Conservation (phyloP, 1,284 basidiomycete genomes). For the Laetiporus sulphureus region DNA sequence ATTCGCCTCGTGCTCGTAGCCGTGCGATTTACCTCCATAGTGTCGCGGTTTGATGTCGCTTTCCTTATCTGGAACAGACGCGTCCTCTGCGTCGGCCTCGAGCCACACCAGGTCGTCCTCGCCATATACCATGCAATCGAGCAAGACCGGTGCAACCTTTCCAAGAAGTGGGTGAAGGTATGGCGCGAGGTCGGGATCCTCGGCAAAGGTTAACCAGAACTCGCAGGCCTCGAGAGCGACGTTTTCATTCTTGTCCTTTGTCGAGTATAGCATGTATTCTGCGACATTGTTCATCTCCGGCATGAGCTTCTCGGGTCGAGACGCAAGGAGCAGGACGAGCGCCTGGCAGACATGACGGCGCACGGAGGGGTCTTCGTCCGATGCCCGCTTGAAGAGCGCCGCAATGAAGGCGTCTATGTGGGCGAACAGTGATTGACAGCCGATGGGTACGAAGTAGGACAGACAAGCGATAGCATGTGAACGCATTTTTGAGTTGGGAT, state of each 20-base stretch:
- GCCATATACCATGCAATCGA: slow-evolving; percentile 97
- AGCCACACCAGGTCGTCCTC: slow-evolving; percentile 96
- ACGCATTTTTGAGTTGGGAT: slow-evolving; percentile 83
- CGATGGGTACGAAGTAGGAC: slow-evolving; percentile 87
- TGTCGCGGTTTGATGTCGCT: slow-evolving; percentile 95
- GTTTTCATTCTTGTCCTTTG: slow-evolving; percentile 92
- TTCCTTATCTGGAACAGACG: slow-evolving; percentile 87
- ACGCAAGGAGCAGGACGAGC: slow-evolving; percentile 87
- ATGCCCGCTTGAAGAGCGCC: slow-evolving; percentile 90
- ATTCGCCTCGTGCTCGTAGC: slow-evolving; percentile 66
- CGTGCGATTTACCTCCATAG: slow-evolving; percentile 82
- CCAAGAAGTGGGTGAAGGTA: slow-evolving; percentile 83
- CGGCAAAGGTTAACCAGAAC: slow-evolving; percentile 99
- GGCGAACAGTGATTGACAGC: slow-evolving; percentile 76
- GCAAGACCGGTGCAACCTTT: slow-evolving; percentile 87
- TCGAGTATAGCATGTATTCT: slow-evolving; percentile 98
- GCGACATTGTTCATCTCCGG: slow-evolving; percentile 95
- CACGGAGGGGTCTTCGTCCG: slow-evolving; percentile 89
- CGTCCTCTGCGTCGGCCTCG: slow-evolving; percentile 89
- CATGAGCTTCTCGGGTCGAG: slow-evolving; percentile 92
- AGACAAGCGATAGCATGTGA: slow-evolving; percentile 91
- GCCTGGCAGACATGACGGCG: slow-evolving; percentile 96
- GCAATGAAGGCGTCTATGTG: slow-evolving; percentile 94
- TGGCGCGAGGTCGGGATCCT: slow-evolving; percentile 81
- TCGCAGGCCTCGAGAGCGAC: slow-evolving; percentile 97